Conservation (phyloP, 2,329 filamentous ascomycete species). For the Penicillium occitanis region DNA sequence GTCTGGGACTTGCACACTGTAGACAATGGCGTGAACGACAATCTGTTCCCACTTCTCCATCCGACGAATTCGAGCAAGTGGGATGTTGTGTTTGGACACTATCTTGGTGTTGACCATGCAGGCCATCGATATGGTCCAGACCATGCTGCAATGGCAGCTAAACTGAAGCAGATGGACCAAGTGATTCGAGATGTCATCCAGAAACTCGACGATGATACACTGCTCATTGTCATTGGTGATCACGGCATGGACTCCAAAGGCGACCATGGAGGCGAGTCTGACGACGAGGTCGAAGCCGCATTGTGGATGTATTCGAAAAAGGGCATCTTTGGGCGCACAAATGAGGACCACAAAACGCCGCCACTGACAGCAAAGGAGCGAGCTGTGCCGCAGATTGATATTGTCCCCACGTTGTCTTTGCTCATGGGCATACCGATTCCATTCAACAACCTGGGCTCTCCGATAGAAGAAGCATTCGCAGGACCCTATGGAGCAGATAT, state of each 20-base stretch:
- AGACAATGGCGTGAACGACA: slow-evolving; percentile 88
- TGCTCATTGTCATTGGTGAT: slow-evolving; percentile 96
- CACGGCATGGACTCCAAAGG: slow-evolving; percentile 98
- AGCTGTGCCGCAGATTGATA: slow-evolving; percentile 82
- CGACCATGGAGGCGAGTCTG: slow-evolving; percentile 96
- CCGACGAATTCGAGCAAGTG: slow-evolving; percentile 66
- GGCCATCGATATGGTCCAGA: slow-evolving; percentile 94
- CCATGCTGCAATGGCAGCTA: slow-evolving; percentile 86
- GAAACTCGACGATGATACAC: slow-evolving; percentile 75
- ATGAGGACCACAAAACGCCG: slow-evolving; percentile 57
- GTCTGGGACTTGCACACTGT: slow-evolving; percentile 97
- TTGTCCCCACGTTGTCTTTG: slow-evolving; percentile 87
- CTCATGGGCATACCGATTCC: slow-evolving; percentile 89
- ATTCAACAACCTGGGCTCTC: slow-evolving; percentile 90
- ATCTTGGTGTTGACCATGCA: slow-evolving; percentile 93
- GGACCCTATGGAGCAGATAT: slow-evolving; percentile 68
- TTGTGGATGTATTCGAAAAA: slow-evolving; percentile 98
- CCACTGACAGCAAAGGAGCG: slow-evolving; percentile 68
- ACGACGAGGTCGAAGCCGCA: slow-evolving; percentile 91
- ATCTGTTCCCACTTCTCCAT: slow-evolving; percentile 75
- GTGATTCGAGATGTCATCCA: slow-evolving; percentile 72
- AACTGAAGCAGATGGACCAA: slow-evolving; percentile 85
- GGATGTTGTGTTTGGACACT: slow-evolving; percentile 95
- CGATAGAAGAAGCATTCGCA: slow-evolving; percentile 91
- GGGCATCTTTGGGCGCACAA: slow-evolving; percentile 75